Evolutionary conservation across 164 flowering plant genomes (phyloP), one percentile per base, ranked within the genome.

Genomic region (Hamamelis virginiana): DNA sequence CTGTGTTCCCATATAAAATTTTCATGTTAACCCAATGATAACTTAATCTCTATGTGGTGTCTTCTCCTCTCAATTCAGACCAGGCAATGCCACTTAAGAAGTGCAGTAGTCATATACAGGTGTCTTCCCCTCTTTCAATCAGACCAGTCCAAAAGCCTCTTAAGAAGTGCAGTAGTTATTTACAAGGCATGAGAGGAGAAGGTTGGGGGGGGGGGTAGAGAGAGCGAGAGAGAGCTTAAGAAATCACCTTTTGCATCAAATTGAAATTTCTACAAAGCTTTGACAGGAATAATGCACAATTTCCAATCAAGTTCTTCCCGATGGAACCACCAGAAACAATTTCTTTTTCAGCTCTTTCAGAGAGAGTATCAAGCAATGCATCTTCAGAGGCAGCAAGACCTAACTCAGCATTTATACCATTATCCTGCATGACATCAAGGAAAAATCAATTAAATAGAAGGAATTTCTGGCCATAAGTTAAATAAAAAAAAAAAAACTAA

Each of bases 311-410:
- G 71, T 81, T 83, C 79, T 86, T 92, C 64, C 74, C 90, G 70
- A 21, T 59, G 47, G 78, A 80, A 71, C 77, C 74, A 53, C 85
- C 85, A 72, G 93, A 89, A 75, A 96, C 75, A 59, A 96, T 90
- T 80, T 96, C 99, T 72, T 81, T 89, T 71, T 91, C 98, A 66
- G 99, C 88, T 68, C 78, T 85, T 67, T 89, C 96, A 58, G 94
- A 82, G 2, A 96, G 89, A 8, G 80, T 52, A 75, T 96, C 99
- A 71, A 92, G 87, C 21, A 76, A 50, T 67, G 94, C 92, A 83
- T 96, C 99, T 70, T 92, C 96, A 62, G 98, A 90, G 26, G 94
- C 95, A 66, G 90, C 86, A 64, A 96, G 73, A 59, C 99, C 99
- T 67, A 96, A 80, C 76, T 96, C 98, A 55, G 91, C 87, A 81